Conservation (phyloP, 2,329 filamentous ascomycete species). For the Leptosphaerulina australis region DNA sequence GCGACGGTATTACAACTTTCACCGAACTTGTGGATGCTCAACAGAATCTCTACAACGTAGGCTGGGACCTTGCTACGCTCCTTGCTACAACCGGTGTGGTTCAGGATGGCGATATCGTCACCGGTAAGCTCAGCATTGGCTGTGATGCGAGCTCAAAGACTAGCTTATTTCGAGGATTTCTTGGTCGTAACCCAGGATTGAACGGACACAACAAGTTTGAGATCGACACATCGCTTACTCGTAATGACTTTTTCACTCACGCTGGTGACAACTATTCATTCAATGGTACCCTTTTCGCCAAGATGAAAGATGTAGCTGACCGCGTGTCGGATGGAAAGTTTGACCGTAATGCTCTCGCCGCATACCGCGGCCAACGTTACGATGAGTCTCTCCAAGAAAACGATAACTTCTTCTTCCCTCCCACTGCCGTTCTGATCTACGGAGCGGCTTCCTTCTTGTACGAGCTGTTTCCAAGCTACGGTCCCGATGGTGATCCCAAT, state of each 20-base stretch:
- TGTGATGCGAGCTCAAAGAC: constrained; percentile 54
- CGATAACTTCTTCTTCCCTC: constrained; percentile 53
- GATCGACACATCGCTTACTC: constrained; percentile 49
- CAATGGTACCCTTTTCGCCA: constrained; percentile 50
- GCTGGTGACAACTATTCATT: constrained; percentile 49
- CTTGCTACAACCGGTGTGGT: constrained; percentile 51
- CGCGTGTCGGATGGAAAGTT: constrained; percentile 42
- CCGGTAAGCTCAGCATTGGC: constrained; percentile 53
- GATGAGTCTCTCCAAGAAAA: constrained; percentile 48
- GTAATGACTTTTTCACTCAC: constrained; percentile 50
- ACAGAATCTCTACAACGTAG: constrained; percentile 55
- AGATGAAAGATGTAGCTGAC: constrained; percentile 45
- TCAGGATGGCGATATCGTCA: constrained; percentile 51
- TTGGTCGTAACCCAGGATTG: constrained; percentile 51
- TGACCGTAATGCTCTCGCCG: constrained; percentile 47
- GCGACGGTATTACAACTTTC: constrained; percentile 52
- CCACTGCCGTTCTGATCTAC: constrained; percentile 48
- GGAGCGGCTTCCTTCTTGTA: constrained; percentile 54
- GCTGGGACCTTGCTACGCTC: constrained; percentile 50
- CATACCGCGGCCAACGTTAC: constrained; percentile 50
- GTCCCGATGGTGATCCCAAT: constrained; percentile 25
- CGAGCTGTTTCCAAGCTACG: constrained; percentile 49
- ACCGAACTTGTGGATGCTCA: constrained; percentile 54
- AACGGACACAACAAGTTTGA: constrained; percentile 56
- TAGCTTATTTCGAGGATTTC: constrained; percentile 30